phyloP scores from a whole-genome alignment of 1,284 basidiomycete genomes.

The Apiotrichum siamense region DNA sequence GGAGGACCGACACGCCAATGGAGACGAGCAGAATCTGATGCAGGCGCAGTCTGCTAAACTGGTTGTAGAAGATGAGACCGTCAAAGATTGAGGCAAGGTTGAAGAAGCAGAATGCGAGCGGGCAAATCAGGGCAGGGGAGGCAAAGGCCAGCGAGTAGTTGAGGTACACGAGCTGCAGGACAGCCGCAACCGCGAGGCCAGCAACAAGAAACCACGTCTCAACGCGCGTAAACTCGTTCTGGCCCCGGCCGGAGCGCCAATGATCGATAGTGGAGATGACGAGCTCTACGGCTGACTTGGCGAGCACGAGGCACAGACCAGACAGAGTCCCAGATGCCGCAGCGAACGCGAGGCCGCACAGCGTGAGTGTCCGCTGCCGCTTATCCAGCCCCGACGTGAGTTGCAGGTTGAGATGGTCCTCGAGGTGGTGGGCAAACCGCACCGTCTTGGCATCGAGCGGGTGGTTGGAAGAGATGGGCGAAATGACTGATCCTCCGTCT shows the following conservation, averaged over 20 bases:
- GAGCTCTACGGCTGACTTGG: slow-evolving; percentile 89
- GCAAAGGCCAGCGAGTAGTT: slow-evolving; percentile 81
- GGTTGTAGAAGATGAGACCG: slow-evolving; percentile 85
- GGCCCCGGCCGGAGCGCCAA: slow-evolving; percentile 50
- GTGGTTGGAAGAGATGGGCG: slow-evolving; percentile 1
- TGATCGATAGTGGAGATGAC: slow-evolving; percentile 66
- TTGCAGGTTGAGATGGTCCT: slow-evolving; percentile 4
- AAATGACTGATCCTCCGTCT: not conserved
- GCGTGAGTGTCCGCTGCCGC: slow-evolving; percentile 54
- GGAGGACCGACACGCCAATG: slow-evolving; percentile 70
- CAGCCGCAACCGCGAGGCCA: slow-evolving; percentile 34
- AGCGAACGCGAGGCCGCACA: slow-evolving; percentile 79
- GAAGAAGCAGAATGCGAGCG: slow-evolving; percentile 93
- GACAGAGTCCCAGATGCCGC: slow-evolving; percentile 86
- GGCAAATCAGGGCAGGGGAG: slow-evolving; percentile 84
- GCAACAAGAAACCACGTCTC: slow-evolving; percentile 42
- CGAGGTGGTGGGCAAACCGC: slow-evolving; percentile 6
- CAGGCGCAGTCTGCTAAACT: slow-evolving; percentile 66
- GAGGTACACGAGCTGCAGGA: slow-evolving; percentile 71
- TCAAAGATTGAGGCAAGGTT: slow-evolving; percentile 80
- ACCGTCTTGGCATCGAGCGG: slow-evolving; percentile 4
- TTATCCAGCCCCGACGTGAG: not conserved
- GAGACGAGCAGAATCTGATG: slow-evolving; percentile 67
- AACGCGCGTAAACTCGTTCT: slow-evolving; percentile 71
- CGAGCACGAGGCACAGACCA: slow-evolving; percentile 87